These are phyloP conservation scores for Acacia concinna DNA, from an alignment of 331 rosid genomes.

Conservation along the genomic window DNA sequence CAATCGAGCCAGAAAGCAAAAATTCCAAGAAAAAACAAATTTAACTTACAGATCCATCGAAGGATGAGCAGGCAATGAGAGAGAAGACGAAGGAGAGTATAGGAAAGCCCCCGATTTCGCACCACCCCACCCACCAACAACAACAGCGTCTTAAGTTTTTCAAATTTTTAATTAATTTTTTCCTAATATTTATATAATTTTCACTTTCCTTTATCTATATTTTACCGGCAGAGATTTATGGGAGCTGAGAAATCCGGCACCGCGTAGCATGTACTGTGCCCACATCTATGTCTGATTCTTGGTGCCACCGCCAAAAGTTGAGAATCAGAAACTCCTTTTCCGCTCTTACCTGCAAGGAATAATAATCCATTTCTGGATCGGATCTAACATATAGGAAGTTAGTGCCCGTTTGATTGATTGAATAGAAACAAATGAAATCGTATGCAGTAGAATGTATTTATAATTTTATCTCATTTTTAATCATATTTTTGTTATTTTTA, in stretches of 20 bases:
- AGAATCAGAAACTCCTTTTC: neutral
- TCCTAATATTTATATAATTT: neutral
- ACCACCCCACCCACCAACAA: constrained; percentile 50
- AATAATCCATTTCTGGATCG: neutral
- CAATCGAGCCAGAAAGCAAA: neutral
- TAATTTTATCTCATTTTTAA: too few relatives aligned
- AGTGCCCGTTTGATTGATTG: too few relatives aligned
- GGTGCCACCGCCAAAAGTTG: neutral
- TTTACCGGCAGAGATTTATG: neutral
- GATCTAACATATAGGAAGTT: too few relatives aligned
- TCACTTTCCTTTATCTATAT: neutral
- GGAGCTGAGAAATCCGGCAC: neutral
- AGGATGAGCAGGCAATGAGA: constrained; percentile 37
- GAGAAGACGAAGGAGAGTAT: constrained; percentile 18
- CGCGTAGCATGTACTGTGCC: neutral
- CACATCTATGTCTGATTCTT: too few relatives aligned
- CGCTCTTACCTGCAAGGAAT: neutral
- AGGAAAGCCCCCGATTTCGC: constrained; percentile 60
- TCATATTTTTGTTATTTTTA: too few relatives aligned
- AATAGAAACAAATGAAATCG: too few relatives aligned
- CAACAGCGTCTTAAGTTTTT: constrained; percentile 27
- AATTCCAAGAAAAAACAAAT: constrained; percentile 17
- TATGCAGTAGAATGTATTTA: too few relatives aligned
- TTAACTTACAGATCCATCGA: constrained; percentile 51
- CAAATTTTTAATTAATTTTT: constrained; percentile 6